Percentiles rank a stretch among this genome's conserved stretches.
These are phyloP conservation scores for Cladophialophora immunda DNA, from an alignment of 2,329 filamentous ascomycete genomes.

Conservation along the genomic window DNA sequence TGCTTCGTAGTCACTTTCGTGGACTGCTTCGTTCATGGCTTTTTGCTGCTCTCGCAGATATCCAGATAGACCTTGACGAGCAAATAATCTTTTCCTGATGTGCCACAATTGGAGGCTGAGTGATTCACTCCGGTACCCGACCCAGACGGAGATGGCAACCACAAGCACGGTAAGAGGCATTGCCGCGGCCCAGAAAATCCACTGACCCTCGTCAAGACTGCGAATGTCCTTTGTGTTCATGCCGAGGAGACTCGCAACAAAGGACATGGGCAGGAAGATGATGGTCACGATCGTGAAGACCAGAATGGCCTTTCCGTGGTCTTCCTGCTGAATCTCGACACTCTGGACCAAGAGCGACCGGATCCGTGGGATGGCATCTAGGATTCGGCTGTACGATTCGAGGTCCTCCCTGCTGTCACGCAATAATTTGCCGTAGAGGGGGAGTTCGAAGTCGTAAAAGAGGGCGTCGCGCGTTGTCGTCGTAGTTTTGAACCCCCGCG, in stretches of 20 bases:
- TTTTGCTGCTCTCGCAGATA: not conserved
- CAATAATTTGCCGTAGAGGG: not conserved
- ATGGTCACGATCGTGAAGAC: conserved; percentile 47
- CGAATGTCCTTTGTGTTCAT: conserved; percentile 40
- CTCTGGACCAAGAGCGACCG: not conserved
- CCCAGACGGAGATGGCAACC: conserved; percentile 1
- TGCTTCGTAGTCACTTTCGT: no score
- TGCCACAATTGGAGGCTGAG: conserved; percentile 2
- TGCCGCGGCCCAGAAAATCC: conserved; percentile 4
- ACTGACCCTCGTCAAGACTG: not conserved
- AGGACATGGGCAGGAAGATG: conserved; percentile 46
- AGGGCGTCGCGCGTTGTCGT: conserved; percentile 3
- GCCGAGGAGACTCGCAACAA: conserved; percentile 46
- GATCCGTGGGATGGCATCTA: not conserved
- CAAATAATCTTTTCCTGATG: not conserved
- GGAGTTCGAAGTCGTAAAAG: not conserved
- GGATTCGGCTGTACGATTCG: not conserved
- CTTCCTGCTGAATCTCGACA: conserved; percentile 39
- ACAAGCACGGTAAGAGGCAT: conserved; percentile 19
- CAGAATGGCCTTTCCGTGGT: conserved; percentile 43
- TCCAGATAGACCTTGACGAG: not conserved
- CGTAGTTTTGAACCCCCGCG: conserved; percentile 1
- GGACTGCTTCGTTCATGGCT: no score
- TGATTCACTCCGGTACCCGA: conserved; percentile 7
- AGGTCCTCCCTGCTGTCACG: not conserved